These are phyloP conservation scores for Gamsiella multidivaricata DNA, from an alignment of 192 early-diverging fungal species.

Conservation along the genomic window DNA sequence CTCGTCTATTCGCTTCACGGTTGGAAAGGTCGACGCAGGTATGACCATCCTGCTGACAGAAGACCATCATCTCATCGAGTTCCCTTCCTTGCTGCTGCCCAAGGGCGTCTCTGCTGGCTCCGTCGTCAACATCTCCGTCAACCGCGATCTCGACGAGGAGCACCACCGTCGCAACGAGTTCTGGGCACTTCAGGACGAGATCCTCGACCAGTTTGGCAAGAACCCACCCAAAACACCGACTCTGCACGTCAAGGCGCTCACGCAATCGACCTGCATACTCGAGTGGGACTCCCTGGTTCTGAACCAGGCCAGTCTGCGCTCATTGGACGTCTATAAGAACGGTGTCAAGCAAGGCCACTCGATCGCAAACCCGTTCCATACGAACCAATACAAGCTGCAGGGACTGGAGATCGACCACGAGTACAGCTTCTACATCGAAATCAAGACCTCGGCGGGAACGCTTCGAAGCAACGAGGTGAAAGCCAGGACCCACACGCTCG, in stretches of 20 bases:
- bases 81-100: constrained; percentile 95
- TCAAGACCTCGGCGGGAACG: constrained; percentile 92
- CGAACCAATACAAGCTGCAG: constrained; percentile 79
- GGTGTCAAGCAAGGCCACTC: constrained; percentile 79
- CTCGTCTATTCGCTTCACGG: constrained; percentile 81
- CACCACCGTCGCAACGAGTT: constrained; percentile 81
- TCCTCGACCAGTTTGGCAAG: constrained; percentile 82
- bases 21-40: constrained; percentile 95
- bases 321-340: constrained; percentile 93
- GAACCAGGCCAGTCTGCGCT: constrained; percentile 82
- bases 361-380: constrained; percentile 54
- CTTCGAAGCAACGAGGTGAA: constrained; percentile 81
- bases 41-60: constrained; percentile 96
- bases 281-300: constrained; percentile 93
- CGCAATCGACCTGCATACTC: constrained; percentile 88
- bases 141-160: constrained; percentile 89
- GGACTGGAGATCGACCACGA: constrained; percentile 92
- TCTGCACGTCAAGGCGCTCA: constrained; percentile 78
- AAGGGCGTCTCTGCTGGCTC: constrained; percentile 93
- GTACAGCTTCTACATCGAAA: constrained; percentile 89
- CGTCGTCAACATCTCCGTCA: constrained; percentile 96
- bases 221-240: constrained; percentile 82
- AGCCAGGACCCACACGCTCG: constrained; percentile 90
- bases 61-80: constrained; percentile 98
- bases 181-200: constrained; percentile 86